Evolutionary conservation across 108 stramenopile genomes (phyloP), one percentile per base, ranked within the genome.

Genomic region (Bacterosira constricta): DNA sequence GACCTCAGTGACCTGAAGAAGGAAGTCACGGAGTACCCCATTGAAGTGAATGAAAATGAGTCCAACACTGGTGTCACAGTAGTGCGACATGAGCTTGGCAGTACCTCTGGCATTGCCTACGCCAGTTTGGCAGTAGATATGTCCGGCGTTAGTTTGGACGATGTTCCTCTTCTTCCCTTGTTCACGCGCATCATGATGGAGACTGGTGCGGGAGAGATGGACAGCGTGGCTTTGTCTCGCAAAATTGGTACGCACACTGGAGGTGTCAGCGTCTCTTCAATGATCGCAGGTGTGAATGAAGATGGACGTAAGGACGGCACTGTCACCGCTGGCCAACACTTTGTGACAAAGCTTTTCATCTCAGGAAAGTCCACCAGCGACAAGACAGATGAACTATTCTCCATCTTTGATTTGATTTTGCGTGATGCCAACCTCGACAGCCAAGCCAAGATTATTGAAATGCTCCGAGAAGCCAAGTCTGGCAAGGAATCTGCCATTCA

Each of bases 91-190:
- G 92, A 88, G 55, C 71, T 98, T 32, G 88, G 80, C 23, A 95
- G 93, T 34, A 97, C 96, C 31, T 90, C 89, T 8, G 98, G 98
- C 42, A 96, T 99, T 75, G 88, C 95, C 0, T 99, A 99, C 80
- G 89, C 87, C 10, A 89, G 80, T 65, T 46, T 79, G 53, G 93
- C 80, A 6, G 75, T 99, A 20, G 97, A 97, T 71, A 59, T 96
- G 7, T 93, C 93, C 26, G 73, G 63, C 21, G 39, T 99, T 15
- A 55, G 85, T 18, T 63, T 95, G 4, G 95, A 96, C 27, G 98
- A 99, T 66, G 69, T 90, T 27, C 81, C 96, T 13, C 81, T 97
- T 59, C 83, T 99, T 34, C 92, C 95, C 23, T 67, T 99, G 23
- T 94, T 97, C 66, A 85, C 95, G 25, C 70, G 90, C 11, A 79